Base-by-base conservation (phyloP, 345 rosid species). In the Dovyalis caffra region DNA sequence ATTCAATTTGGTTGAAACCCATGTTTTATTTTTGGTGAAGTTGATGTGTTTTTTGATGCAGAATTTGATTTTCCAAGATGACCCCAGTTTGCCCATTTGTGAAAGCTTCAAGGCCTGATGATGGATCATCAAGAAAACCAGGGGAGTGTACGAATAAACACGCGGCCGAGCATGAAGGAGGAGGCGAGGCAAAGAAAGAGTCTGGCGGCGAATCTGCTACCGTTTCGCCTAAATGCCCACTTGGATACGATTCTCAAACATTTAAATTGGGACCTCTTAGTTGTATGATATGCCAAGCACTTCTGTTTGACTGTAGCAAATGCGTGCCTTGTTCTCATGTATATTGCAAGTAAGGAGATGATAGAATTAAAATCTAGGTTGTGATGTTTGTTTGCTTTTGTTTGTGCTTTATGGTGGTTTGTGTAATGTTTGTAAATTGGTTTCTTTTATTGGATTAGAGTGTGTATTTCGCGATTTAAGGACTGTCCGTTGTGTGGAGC, bases 401-500 rank as follows among this genome's bases (percentile, higher is more conserved):
- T 61, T 56, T 21, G 75, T 49, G 12, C 64, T 49, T 71, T 37
- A 38, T 0, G 11, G 61, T 10, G 25, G 12, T 23, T 56, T 56
- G 57, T 40, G 72, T 64, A 35, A 6, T 35, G 38, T 35, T 35
- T 35, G 15, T 56, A 28, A 47, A 51, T 38, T 31, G 37, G 43
- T 49, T 68, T 3, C 15, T 61, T 12, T 25, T 37, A 6, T 45
- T 70, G 63, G 2, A 68, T 56, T 72, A 94, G 98, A 75, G 89
- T 74, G 8, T 96, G 99, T 63, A 66, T 96, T 40, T 65, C 88
- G 28, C 91, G 95, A 60, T 92, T 93, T 78, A 90, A 85, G 77
- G 99, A 96, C 80, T 93, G 99, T 43, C 99, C 98, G 4, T 70
- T 96, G 26, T 96, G 99, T 38, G 99, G 99, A 68, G 94, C 98